phyloP scores from a whole-genome alignment of 495 filamentous ascomycete genomes.

The Sphaerosporella brunnea region DNA sequence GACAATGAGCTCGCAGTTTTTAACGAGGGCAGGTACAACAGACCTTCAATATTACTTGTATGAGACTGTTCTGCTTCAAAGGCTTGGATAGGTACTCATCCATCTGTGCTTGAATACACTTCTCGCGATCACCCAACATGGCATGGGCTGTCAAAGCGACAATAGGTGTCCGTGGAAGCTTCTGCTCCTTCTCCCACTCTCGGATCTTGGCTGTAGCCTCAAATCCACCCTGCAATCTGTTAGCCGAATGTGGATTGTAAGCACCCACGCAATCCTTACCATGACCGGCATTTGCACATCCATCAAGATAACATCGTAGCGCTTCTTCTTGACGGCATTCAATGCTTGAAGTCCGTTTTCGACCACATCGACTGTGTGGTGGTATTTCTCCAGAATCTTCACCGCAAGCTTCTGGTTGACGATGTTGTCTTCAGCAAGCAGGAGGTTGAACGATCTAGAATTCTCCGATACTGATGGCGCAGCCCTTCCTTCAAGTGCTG shows the following conservation, averaged over 20 bases:
- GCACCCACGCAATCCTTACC: constrained; percentile 34
- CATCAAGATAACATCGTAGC: constrained; percentile 95
- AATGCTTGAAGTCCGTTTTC: constrained; percentile 88
- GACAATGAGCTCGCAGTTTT: constrained; percentile 14
- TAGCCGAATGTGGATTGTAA: neutral
- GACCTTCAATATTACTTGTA: constrained; percentile 86
- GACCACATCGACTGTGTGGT: constrained; percentile 90
- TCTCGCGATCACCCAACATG: constrained; percentile 97
- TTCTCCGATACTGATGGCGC: constrained; percentile 84
- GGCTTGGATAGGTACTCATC: constrained; percentile 98
- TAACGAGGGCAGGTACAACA: neutral
- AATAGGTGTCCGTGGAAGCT: constrained; percentile 71
- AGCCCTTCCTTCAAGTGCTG: constrained; percentile 86
- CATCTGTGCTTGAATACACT: constrained; percentile 97
- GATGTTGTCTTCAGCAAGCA: constrained; percentile 92
- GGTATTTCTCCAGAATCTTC: constrained; percentile 95
- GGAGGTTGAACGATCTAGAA: constrained; percentile 86
- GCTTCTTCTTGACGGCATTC: constrained; percentile 69
- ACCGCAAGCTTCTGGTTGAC: constrained; percentile 94
- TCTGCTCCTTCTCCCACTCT: constrained; percentile 69
- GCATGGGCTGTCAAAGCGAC: constrained; percentile 96
- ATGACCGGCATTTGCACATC: constrained; percentile 99
- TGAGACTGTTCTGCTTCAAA: constrained; percentile 92
- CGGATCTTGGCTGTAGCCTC: constrained; percentile 95
- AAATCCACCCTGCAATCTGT: constrained; percentile 56